Conservation (phyloP, 202 grass and related monocot species). For the Thinopyrum obtusiflorum region DNA sequence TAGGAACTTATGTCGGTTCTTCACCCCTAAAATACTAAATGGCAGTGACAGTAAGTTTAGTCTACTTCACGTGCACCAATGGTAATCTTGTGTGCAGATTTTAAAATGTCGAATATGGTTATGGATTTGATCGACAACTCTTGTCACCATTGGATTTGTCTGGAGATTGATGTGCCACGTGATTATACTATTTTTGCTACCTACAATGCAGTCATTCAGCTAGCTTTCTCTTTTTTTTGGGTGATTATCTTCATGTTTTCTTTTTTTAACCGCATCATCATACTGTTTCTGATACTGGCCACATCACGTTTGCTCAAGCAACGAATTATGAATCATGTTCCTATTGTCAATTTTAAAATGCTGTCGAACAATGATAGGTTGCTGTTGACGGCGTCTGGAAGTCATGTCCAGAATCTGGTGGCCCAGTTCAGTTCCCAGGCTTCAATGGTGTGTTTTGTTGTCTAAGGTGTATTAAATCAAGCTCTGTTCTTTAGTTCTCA, state of each 20-base stretch:
- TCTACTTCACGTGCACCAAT: background rate
- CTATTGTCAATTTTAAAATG: background rate
- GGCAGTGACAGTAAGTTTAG: background rate
- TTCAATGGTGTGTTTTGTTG: constrained; percentile 72
- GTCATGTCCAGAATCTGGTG: constrained; percentile 72
- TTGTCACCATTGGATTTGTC: background rate
- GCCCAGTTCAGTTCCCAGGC: constrained; percentile 90
- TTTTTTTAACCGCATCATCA: background rate
- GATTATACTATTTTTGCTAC: background rate
- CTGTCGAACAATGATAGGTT: constrained; percentile 43
- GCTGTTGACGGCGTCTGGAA: constrained; percentile 99
- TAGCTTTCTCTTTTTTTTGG: background rate
- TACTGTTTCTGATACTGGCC: background rate
- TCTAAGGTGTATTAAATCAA: background rate
- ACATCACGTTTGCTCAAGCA: background rate
- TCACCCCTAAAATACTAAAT: background rate
- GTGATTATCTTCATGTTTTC: background rate
- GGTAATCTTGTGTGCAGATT: background rate
- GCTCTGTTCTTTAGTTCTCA: constrained; percentile 28
- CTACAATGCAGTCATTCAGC: background rate
- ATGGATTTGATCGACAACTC: background rate
- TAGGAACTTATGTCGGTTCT: background rate
- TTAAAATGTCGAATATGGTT: background rate
- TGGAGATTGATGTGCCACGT: background rate
- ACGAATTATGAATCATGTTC: background rate